Percentiles rank a stretch among this genome's conserved stretches.
Conservation (phyloP, 2,329 filamentous ascomycete genomes). For the Fusarium protoensiforme region DNA sequence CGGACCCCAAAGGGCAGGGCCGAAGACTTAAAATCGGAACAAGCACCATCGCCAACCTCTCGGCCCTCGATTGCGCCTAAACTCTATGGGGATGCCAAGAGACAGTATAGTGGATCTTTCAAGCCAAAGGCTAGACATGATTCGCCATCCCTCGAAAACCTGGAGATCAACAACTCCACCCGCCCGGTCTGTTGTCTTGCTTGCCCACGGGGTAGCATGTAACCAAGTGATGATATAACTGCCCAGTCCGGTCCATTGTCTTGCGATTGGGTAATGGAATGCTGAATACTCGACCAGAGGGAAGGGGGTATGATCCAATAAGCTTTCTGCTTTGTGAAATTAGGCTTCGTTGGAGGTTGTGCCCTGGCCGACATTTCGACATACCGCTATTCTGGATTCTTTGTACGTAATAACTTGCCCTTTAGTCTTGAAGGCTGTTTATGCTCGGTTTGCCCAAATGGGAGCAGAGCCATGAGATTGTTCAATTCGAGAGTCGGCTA, state of each 20-base stretch:
- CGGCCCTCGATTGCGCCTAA: background rate
- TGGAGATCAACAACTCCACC: background rate
- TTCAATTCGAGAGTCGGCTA: background rate
- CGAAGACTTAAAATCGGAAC: slow-evolving; percentile 65
- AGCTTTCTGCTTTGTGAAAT: background rate
- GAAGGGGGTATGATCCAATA: background rate
- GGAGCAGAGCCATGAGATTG: background rate
- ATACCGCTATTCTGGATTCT: background rate
- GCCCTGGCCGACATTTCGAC: background rate
- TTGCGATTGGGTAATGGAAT: slow-evolving; percentile 1
- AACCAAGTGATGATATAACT: background rate
- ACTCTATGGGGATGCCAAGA: background rate
- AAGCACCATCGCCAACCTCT: background rate
- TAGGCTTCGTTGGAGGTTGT: background rate
- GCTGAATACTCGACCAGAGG: background rate
- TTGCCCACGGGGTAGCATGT: background rate
- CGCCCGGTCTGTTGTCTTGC: background rate
- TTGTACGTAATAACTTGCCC: background rate
- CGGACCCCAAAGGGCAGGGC: slow-evolving; percentile 26
- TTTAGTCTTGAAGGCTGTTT: background rate
- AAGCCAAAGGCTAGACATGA: background rate
- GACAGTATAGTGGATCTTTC: background rate
- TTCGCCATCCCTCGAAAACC: background rate
- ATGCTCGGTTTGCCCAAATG: background rate
- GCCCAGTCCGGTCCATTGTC: background rate